These are phyloP conservation scores for Leptographium radiaticola DNA, from an alignment of 2,329 filamentous ascomycete species.

Conservation along the genomic window DNA sequence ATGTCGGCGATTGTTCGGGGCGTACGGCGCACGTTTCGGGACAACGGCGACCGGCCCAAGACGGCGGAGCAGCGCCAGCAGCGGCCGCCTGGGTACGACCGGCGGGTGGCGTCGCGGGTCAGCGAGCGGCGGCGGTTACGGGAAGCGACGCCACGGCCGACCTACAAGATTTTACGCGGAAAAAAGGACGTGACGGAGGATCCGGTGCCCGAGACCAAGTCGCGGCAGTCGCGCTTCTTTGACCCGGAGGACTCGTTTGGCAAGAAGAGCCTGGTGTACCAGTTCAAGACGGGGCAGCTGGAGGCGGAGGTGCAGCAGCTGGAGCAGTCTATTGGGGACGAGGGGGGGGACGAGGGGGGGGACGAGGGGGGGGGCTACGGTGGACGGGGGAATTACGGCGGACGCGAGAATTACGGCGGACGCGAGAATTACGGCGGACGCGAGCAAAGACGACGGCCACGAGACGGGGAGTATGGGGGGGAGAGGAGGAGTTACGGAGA, in stretches of 20 bases:
- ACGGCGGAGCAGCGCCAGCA: slow-evolving; percentile 7
- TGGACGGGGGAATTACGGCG: no score
- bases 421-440: no score
- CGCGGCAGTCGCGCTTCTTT: slow-evolving; percentile 38
- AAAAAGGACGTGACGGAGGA: slow-evolving; percentile 38
- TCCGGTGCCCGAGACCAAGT: slow-evolving; percentile 25
- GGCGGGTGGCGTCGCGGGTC: slow-evolving; percentile 13
- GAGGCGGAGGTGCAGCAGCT: slow-evolving; percentile 18
- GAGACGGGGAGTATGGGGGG: background rate
- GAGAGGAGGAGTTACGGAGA: background rate
- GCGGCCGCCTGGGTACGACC: slow-evolving; percentile 4
- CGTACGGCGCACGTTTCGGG: slow-evolving; percentile 10
- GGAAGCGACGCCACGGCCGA: slow-evolving; percentile 13
- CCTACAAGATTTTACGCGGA: slow-evolving; percentile 28
- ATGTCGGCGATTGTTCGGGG: slow-evolving; percentile 14
- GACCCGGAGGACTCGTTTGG: slow-evolving; percentile 36
- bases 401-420: no score
- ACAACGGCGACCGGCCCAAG: background rate
- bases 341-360: background rate
- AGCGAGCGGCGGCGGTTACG: slow-evolving; percentile 16
- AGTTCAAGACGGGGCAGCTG: slow-evolving; percentile 33
- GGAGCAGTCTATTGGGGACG: background rate
- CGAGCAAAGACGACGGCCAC: background rate
- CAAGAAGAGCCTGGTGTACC: slow-evolving; percentile 42
- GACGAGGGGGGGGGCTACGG: background rate